These are phyloP conservation scores for Rosellinia necatrix DNA, from an alignment of 2,329 filamentous ascomycete species.

Conservation along the genomic window DNA sequence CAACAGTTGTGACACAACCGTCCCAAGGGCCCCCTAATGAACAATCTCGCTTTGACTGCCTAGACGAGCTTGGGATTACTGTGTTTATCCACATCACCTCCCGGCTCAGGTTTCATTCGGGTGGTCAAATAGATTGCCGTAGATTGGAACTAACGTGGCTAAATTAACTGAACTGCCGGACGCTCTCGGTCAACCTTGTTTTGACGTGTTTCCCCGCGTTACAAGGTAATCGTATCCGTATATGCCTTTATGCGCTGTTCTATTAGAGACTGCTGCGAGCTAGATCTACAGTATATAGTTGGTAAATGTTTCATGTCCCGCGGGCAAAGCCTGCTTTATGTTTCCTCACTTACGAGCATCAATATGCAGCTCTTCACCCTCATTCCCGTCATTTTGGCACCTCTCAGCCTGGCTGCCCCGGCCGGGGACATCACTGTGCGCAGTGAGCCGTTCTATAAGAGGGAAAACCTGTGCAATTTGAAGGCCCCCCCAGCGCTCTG, in stretches of 20 bases:
- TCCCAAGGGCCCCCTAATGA: constrained; percentile 2
- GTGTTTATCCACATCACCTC: constrained; percentile 26
- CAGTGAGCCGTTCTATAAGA: constrained; percentile 32
- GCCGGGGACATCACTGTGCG: constrained; percentile 15
- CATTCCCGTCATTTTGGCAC: constrained; percentile 35
- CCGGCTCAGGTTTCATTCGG: constrained; percentile 35
- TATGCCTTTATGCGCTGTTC: background rate
- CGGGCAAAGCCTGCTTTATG: background rate
- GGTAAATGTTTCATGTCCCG: background rate
- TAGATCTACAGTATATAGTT: constrained; percentile 16
- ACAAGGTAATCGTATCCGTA: constrained; percentile 17
- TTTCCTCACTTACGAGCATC: background rate
- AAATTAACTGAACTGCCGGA: constrained; percentile 28
- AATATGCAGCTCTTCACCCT: constrained; percentile 41
- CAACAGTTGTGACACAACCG: constrained; percentile 6
- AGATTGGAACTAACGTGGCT: constrained; percentile 33
- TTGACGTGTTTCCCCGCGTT: constrained; percentile 32
- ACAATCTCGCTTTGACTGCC: background rate
- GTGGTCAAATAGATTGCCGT: constrained; percentile 30
- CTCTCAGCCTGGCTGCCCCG: constrained; percentile 37
- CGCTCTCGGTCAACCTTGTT: constrained; percentile 21
- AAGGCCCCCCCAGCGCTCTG: constrained; percentile 43
- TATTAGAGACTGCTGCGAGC: background rate
- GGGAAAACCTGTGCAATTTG: constrained; percentile 46
- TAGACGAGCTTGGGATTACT: constrained; percentile 9